These are phyloP conservation scores for Cylindricascospora bacillispora DNA, from an alignment of 1,139 yeast genomes.

Conservation along the genomic window DNA sequence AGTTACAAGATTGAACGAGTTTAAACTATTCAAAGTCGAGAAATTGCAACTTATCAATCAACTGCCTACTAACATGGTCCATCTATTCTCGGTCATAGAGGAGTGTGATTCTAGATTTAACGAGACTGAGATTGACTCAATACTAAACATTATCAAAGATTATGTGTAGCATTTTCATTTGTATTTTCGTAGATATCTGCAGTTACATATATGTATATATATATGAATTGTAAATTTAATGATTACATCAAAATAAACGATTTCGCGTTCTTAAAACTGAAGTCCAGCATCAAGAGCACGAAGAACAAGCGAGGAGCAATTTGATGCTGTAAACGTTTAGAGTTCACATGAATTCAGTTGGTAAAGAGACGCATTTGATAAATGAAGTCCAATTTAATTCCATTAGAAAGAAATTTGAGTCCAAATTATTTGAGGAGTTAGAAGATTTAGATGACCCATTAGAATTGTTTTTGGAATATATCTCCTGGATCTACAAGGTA, in stretches of 20 bases:
- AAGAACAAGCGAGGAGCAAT: no score
- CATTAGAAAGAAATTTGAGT: constrained; percentile 32
- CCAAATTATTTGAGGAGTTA: constrained; percentile 31
- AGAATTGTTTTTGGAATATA: constrained; percentile 56
- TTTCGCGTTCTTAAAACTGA: no score
- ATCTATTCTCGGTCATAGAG: constrained; percentile 67
- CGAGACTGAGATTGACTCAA: constrained; percentile 45
- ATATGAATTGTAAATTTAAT: no score
- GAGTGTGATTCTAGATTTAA: constrained; percentile 79
- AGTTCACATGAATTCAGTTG: constrained; percentile 6
- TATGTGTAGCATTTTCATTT: constrained; percentile 4
- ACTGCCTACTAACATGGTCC: constrained; percentile 69
- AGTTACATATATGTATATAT: not conserved
- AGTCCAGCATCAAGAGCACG: no score
- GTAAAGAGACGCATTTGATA: constrained; percentile 17
- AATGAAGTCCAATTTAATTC: constrained; percentile 27
- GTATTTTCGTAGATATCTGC: no score
- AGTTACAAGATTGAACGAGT: constrained; percentile 39
- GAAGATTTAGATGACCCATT: constrained; percentile 74
- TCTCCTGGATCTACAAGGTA: constrained; percentile 55
- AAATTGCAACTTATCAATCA: constrained; percentile 71
- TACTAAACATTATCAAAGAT: constrained; percentile 20
- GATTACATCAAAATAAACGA: no score
- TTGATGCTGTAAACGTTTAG: no score
- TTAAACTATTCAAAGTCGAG: constrained; percentile 67